phyloP scores from a whole-genome alignment of 768 basidiomycete genomes.

The Chiua virens region DNA sequence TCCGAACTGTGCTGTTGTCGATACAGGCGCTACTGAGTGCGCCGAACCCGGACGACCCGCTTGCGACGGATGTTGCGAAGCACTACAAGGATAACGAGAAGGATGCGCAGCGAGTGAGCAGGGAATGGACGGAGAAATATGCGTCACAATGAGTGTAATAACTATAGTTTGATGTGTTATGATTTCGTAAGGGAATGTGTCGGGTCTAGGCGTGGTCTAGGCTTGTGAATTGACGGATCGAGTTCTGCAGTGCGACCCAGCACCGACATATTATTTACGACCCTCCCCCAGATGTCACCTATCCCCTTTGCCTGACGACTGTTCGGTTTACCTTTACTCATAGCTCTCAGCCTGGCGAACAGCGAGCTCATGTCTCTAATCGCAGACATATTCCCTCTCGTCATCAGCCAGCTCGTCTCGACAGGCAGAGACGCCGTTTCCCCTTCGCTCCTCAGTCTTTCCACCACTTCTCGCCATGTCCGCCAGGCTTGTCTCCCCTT shows the following conservation, averaged over 20 bases:
- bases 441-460: slow-evolving; percentile 22
- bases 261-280: slow-evolving; percentile 16
- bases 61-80: slow-evolving; percentile 94
- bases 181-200: slow-evolving; percentile 11
- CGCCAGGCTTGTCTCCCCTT: slow-evolving; percentile 32
- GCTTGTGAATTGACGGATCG: slow-evolving; percentile 14
- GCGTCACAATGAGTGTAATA: slow-evolving; percentile 42
- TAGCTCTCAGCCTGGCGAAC: too few species aligned
- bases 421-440: slow-evolving; percentile 2
- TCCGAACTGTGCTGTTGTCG: slow-evolving; percentile 95
- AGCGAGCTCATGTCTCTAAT: slow-evolving; percentile 28
- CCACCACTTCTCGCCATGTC: slow-evolving; percentile 23
- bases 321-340: too few species aligned
- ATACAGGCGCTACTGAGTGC: slow-evolving; percentile 95
- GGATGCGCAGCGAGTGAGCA: slow-evolving; percentile 88
- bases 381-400: slow-evolving; percentile 35
- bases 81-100: slow-evolving; percentile 98
- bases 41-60: slow-evolving; percentile 95
- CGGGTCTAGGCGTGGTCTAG: slow-evolving; percentile 26
- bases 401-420: slow-evolving; percentile 27
- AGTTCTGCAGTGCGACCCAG: slow-evolving; percentile 6
- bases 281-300: slow-evolving; percentile 6
- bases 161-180: not conserved
- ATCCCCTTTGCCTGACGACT: slow-evolving; percentile 10
- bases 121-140: slow-evolving; percentile 94